Base-by-base conservation (phyloP, 352 stramenopile genomes). In the Phytophthora sojae region DNA sequence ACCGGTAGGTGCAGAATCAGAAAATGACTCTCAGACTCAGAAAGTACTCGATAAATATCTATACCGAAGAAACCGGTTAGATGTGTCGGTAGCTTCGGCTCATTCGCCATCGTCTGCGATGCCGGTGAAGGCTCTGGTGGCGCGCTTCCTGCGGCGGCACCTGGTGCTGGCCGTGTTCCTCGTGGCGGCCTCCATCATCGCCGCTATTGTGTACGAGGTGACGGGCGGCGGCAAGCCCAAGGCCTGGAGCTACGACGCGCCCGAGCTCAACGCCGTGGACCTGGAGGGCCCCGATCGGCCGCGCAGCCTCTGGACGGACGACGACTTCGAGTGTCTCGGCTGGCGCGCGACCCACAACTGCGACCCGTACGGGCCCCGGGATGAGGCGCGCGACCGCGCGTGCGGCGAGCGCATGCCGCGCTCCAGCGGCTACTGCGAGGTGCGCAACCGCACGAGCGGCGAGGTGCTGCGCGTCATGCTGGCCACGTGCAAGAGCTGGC, bases 271-370 rank as follows among this genome's bases (percentile, higher is more conserved):
- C 45, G 7, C 3, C 8, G 50, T 92, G 54, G 81, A 93, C 47
- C 64, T 82, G 26, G 65, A 71, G 14, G 71, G 71, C 35, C 57
- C 69, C 11, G 73, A 77, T 50, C 75, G 62, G 52, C 81, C 42
- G 50, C 61, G 21, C 1, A 66, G 47, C 30, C 56, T 90, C 60
- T 93, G 85, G 85, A 70, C 37, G 1, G 74, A 86, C 29, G 76
- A 78, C 50, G 82, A 91, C 17, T 93, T 94, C 57, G 80, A 94
- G 73, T 95, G 88, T 65, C 56, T 94, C 8, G 86, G 83, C 50
- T 95, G 88, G 88, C 69, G 75, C 23, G 83, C 86, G 6, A 93
- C 88, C n/a, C 76, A 82, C 65, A 39, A 57, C 12, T 95, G 88
- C 64, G 78, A 92, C 54, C 85, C 84, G 52, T 86, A 89, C 62